phyloP scores from a whole-genome alignment of 805 yeast genomes.

The Suhomyces kilbournensis region DNA sequence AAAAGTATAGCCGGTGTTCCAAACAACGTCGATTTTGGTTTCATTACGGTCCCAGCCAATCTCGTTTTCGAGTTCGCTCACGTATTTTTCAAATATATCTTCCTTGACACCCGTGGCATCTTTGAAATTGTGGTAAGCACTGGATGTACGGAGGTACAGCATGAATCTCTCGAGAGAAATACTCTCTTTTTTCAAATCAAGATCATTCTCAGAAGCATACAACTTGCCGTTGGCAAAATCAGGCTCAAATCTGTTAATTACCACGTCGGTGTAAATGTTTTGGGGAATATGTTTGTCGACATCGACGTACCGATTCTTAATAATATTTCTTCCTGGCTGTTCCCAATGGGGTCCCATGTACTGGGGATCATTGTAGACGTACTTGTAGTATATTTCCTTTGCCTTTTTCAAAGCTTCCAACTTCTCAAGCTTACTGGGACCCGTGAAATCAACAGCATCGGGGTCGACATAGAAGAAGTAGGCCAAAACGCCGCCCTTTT shows the following conservation, averaged over 20 bases:
- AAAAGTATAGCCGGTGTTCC: slow-evolving; percentile 52
- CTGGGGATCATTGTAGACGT: slow-evolving; percentile 41
- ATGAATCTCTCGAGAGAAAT: slow-evolving; percentile 46
- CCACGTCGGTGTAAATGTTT: slow-evolving; percentile 39
- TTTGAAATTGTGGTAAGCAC: slow-evolving; percentile 61
- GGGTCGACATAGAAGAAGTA: slow-evolving; percentile 45
- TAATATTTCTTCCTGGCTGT: slow-evolving; percentile 67
- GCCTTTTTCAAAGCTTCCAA: slow-evolving; percentile 20
- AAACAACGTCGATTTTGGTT: slow-evolving; percentile 41
- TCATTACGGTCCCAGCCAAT: slow-evolving; percentile 47
- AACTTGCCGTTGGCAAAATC: slow-evolving; percentile 11
- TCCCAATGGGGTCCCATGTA: slow-evolving; percentile 76
- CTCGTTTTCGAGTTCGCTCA: slow-evolving; percentile 32
- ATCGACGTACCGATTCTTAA: slow-evolving; percentile 44
- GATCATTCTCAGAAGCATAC: slow-evolving; percentile 21
- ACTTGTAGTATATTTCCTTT: slow-evolving; percentile 29
- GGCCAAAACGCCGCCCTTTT: slow-evolving; percentile 41
- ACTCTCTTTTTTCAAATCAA: slow-evolving; percentile 26
- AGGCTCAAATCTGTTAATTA: slow-evolving; percentile 25
- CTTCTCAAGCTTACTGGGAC: slow-evolving; percentile 14
- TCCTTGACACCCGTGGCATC: slow-evolving; percentile 33
- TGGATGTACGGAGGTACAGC: slow-evolving; percentile 64
- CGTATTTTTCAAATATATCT: slow-evolving; percentile 31
- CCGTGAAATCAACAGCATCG: slow-evolving; percentile 26
- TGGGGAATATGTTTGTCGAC: slow-evolving; percentile 43